Conservation (phyloP, 2,329 filamentous ascomycete species). For the Paecilomyces niveus region DNA sequence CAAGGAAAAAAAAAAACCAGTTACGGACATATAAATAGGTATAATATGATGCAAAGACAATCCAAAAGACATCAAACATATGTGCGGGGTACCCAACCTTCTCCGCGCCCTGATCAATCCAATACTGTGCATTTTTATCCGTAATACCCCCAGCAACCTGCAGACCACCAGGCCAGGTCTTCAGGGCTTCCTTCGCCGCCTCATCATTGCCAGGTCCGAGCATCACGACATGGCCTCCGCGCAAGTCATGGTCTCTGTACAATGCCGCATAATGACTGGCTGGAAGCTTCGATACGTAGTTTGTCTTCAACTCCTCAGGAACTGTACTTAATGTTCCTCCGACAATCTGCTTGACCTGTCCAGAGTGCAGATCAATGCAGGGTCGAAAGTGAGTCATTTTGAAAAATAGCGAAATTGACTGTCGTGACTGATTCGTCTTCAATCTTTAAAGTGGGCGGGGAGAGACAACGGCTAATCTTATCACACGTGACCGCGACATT, state of each 20-base stretch:
- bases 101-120: constrained; percentile 82
- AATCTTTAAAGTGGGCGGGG: neutral
- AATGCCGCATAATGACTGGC: constrained; percentile 73
- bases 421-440: neutral
- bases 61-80: constrained; percentile 1
- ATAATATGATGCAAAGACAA: neutral
- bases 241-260: constrained; percentile 67
- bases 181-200: constrained; percentile 69
- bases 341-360: constrained; percentile 96
- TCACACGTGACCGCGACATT: constrained; percentile 28
- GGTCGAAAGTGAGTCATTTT: constrained; percentile 89
- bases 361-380: constrained; percentile 96
- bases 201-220: constrained; percentile 80
- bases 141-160: constrained; percentile 94
- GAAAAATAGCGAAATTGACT: constrained; percentile 3
- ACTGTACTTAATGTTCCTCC: constrained; percentile 77
- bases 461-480: constrained; percentile 21
- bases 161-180: constrained; percentile 69
- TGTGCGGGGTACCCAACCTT: constrained; percentile 55
- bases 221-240: constrained; percentile 93
- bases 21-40: neutral
- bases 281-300: constrained; percentile 81
- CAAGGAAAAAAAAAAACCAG: neutral
- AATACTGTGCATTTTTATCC: constrained; percentile 72
- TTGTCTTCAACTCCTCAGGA: constrained; percentile 68